A percentile compares a stretch with the other conserved stretches of the same genome.
Conservation (phyloP, 352 stramenopile species). For the Globisporangium recalcitrans region DNA sequence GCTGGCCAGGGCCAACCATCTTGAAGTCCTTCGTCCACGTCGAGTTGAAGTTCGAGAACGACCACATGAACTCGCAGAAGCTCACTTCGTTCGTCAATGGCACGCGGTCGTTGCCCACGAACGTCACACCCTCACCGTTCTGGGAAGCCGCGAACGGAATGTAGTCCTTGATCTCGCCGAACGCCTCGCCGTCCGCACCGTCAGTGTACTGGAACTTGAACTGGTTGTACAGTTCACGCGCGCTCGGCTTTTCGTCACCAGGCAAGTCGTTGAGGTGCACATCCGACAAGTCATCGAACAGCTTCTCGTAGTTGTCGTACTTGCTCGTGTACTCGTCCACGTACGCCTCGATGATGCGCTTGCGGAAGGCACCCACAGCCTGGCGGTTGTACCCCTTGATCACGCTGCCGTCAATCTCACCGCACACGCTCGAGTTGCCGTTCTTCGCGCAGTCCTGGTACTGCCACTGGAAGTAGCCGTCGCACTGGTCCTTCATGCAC, state of each 20-base stretch:
- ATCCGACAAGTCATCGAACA: constrained; percentile 55
- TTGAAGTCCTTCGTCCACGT: constrained; percentile 63
- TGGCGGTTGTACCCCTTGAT: constrained; percentile 26
- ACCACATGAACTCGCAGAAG: constrained; percentile 68
- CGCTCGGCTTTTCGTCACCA: constrained; percentile 32
- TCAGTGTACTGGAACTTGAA: constrained; percentile 57
- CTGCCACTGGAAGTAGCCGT: constrained; percentile 50
- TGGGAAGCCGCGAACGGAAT: constrained; percentile 40
- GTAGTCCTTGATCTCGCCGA: constrained; percentile 22
- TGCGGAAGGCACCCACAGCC: constrained; percentile 41
- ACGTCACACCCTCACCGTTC: constrained; percentile 38
- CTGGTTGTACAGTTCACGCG: constrained; percentile 46
- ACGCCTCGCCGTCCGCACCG: constrained; percentile 23
- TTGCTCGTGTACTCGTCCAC: constrained; percentile 35
- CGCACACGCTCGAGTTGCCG: constrained; percentile 45
- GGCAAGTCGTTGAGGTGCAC: constrained; percentile 49
- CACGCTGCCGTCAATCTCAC: constrained; percentile 56
- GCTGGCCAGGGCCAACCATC: constrained; percentile 51
- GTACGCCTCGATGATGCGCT: constrained; percentile 38
- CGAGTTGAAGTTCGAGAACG: constrained; percentile 63
- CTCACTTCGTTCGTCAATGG: constrained; percentile 56
- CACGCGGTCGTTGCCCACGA: constrained; percentile 54
- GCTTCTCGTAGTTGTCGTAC: constrained; percentile 40
- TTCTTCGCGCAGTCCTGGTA: constrained; percentile 46
- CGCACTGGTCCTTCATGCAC: constrained; percentile 53